Conservation (phyloP, 768 basidiomycete species). For the Boletus fagicola region DNA sequence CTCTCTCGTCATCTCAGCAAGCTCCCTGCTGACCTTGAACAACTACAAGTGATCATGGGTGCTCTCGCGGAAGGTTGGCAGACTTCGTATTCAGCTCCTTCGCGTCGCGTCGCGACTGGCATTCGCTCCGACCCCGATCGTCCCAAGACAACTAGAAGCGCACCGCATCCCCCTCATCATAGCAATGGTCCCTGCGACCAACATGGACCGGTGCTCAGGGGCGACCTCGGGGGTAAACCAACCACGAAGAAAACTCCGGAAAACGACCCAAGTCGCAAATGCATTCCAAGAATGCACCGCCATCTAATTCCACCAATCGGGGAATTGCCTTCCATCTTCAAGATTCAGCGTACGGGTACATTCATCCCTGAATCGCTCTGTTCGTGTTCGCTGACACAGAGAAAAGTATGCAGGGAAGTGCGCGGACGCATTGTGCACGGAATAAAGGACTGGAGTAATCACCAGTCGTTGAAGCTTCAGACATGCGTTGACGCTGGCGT, state of each 20-base stretch:
- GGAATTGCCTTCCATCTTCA: not conserved
- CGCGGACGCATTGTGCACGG: not conserved
- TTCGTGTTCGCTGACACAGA: not conserved
- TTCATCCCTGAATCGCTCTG: not conserved
- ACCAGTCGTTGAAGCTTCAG: too few relatives aligned
- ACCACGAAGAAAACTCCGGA: not conserved
- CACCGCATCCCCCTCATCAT: not conserved
- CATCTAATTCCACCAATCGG: not conserved
- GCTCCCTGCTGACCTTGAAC: not conserved
- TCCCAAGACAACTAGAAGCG: accelerated
- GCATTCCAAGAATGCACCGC: too few relatives aligned
- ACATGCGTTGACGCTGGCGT: not conserved
- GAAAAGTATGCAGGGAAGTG: not conserved
- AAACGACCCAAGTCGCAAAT: not conserved
- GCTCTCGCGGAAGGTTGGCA: not conserved
- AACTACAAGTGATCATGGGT: conserved; percentile 1
- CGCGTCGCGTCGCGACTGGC: not conserved
- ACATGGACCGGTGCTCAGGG: not conserved
- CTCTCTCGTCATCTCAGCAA: not conserved
- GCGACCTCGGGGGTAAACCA: not conserved
- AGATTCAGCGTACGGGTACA: not conserved
- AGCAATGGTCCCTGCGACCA: not conserved
- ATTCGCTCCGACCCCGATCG: not conserved
- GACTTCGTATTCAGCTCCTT: not conserved
- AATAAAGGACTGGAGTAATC: not conserved